These are phyloP conservation scores for Aureobasidium sp. DNA, from an alignment of 2,329 filamentous ascomycete species.

Conservation along the genomic window DNA sequence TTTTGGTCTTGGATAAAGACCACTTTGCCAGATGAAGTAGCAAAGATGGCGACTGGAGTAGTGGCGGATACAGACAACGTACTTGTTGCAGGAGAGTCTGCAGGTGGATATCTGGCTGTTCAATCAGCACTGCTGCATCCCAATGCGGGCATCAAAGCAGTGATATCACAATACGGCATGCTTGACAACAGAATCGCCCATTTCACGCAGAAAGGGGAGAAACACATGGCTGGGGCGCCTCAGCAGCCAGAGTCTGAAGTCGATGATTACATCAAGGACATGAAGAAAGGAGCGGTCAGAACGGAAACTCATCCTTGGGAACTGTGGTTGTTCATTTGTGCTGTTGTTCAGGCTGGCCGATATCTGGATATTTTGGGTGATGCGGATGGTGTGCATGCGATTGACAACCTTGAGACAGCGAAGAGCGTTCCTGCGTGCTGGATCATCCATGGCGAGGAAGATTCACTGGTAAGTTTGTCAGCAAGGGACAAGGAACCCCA, in stretches of 20 bases:
- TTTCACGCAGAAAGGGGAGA: conserved; percentile 15
- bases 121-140: conserved; percentile 19
- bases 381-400: conserved; percentile 19
- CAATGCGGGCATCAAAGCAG: conserved; percentile 19
- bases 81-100: conserved; percentile 29
- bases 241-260: conserved; percentile 5
- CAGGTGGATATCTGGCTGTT: conserved; percentile 31
- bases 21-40: background rate
- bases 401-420: conserved; percentile 22
- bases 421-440: conserved; percentile 21
- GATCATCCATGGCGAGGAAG: conserved; percentile 28
- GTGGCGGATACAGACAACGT: conserved; percentile 21
- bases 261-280: conserved; percentile 7
- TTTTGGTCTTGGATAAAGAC: conserved; percentile 39
- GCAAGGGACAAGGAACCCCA: too few relatives aligned
- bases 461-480: conserved; percentile 17
- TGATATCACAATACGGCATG: conserved; percentile 26
- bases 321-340: conserved; percentile 14
- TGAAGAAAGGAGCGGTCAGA: conserved; percentile 12
- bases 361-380: conserved; percentile 13
- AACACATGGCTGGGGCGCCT: conserved; percentile 10
- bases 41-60: conserved; percentile 13
- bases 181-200: conserved; percentile 19
- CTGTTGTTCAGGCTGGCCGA: conserved; percentile 15
- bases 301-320: conserved; percentile 11